Conservation (phyloP, 768 basidiomycete species). For the Boletus huronensis region DNA sequence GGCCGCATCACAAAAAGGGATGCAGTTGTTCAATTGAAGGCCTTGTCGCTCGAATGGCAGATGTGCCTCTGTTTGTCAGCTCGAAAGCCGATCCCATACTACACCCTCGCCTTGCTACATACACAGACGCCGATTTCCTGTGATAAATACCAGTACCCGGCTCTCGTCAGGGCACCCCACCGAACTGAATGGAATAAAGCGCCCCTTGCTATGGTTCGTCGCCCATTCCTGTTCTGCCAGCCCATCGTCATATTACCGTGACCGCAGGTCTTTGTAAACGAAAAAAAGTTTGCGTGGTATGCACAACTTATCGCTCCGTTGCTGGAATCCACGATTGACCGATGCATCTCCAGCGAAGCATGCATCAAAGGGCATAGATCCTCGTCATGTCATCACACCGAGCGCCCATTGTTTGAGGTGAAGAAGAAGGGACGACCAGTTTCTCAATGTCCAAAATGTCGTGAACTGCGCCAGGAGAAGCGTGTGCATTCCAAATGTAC, state of each 20-base stretch:
- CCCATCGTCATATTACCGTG: background rate
- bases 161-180: background rate
- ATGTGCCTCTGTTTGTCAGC: constrained; percentile 8
- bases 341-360: constrained; percentile 57
- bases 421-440: constrained; percentile 92
- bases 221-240: background rate
- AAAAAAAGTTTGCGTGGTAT: constrained; percentile 73
- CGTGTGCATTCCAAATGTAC: constrained; percentile 81
- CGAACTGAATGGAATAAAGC: constrained; percentile 13
- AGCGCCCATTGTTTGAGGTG: constrained; percentile 88
- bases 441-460: constrained; percentile 85
- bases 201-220: constrained; percentile 22
- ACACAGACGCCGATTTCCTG: background rate
- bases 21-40: too few species aligned
- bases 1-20: background rate
- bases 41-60: background rate
- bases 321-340: constrained; percentile 10
- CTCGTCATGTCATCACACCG: constrained; percentile 80
- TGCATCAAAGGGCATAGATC: constrained; percentile 96
- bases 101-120: too few species aligned
- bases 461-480: constrained; percentile 75
- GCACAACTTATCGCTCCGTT: constrained; percentile 12
- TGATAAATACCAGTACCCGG: constrained; percentile 2
- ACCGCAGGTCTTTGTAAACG: constrained; percentile 66
- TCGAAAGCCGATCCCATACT: too few species aligned